These are phyloP conservation scores for Thozetella sp. DNA, from an alignment of 495 filamentous ascomycete species.

Conservation along the genomic window DNA sequence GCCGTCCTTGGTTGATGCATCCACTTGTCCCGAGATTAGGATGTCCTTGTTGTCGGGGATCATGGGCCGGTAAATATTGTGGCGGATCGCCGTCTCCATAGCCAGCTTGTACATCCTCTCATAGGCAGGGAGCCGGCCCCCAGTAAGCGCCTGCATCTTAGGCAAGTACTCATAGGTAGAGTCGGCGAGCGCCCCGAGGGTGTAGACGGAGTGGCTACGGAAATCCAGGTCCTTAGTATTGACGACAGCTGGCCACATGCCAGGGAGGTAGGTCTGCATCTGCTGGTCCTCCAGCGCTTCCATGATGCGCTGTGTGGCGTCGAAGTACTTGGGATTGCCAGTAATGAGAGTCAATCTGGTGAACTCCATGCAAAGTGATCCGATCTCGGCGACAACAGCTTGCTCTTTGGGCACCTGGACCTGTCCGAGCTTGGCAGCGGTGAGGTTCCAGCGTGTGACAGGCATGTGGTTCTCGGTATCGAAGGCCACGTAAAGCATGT, in stretches of 20 bases:
- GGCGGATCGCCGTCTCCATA: conserved; percentile 60
- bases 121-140: conserved; percentile 30
- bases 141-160: conserved; percentile 53
- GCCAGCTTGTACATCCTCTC: conserved; percentile 47
- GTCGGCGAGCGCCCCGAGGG: conserved; percentile 78
- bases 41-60: conserved; percentile 62
- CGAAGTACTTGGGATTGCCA: conserved; percentile 76
- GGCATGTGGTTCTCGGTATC: conserved; percentile 91
- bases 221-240: conserved; percentile 29
- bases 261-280: conserved; percentile 64
- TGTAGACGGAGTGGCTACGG: conserved; percentile 49
- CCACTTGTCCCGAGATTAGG: conserved; percentile 56
- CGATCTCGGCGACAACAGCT: conserved; percentile 62
- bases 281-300: conserved; percentile 74
- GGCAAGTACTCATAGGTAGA: conserved; percentile 89
- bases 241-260: conserved; percentile 45
- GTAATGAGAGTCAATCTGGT: conserved; percentile 82
- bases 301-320: conserved; percentile 80
- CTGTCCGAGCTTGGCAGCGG: conserved; percentile 75
- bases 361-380: conserved; percentile 73
- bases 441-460: conserved; percentile 64
- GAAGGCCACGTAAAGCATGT: conserved; percentile 79
- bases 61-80: conserved; percentile 67
- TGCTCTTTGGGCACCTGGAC: conserved; percentile 52
- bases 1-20: conserved; percentile 7